Percentiles rank a stretch among this genome's conserved stretches.
Evolutionary conservation across 2,329 filamentous ascomycete genomes (phyloP).

Genomic region (Zasmidium cellare): DNA sequence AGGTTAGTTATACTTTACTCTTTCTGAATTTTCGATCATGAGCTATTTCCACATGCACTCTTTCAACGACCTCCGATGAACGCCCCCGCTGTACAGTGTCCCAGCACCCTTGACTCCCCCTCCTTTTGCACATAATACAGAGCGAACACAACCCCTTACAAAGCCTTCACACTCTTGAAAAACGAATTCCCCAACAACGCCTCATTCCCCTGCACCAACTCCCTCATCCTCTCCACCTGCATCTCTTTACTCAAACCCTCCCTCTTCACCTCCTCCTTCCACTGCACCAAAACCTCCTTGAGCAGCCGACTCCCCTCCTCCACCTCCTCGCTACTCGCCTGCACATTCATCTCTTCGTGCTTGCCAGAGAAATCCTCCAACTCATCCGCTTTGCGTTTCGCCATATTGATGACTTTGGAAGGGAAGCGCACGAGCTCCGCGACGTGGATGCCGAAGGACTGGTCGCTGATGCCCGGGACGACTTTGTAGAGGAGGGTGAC

Average conservation of each 20-base stretch:
- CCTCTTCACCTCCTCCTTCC: constrained; percentile 68
- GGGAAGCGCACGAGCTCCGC: constrained; percentile 96
- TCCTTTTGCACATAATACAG: not conserved
- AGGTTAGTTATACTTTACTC: too few species aligned
- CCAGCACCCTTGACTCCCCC: not conserved
- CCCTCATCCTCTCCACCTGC: constrained; percentile 75
- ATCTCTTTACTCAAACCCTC: constrained; percentile 68
- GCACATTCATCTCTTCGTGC: constrained; percentile 52
- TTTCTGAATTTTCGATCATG: too few species aligned
- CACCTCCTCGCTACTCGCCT: constrained; percentile 80
- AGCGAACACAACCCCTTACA: constrained; percentile 32
- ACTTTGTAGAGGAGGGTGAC: constrained; percentile 97
- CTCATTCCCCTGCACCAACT: constrained; percentile 73
- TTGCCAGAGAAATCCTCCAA: constrained; percentile 91
- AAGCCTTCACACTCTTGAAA: constrained; percentile 59
- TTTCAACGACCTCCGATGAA: not conserved
- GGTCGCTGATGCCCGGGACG: constrained; percentile 90
- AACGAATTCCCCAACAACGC: constrained; percentile 65
- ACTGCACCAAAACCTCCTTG: constrained; percentile 78
- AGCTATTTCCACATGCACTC: too few species aligned
- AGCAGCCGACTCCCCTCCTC: constrained; percentile 83
- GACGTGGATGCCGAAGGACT: constrained; percentile 97
- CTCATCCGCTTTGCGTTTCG: constrained; percentile 97
- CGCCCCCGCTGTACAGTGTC: not conserved
- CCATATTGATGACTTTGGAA: constrained; percentile 97